Evolutionary conservation across 1,284 basidiomycete species (phyloP).

Genomic region (Porodaedalea pini): DNA sequence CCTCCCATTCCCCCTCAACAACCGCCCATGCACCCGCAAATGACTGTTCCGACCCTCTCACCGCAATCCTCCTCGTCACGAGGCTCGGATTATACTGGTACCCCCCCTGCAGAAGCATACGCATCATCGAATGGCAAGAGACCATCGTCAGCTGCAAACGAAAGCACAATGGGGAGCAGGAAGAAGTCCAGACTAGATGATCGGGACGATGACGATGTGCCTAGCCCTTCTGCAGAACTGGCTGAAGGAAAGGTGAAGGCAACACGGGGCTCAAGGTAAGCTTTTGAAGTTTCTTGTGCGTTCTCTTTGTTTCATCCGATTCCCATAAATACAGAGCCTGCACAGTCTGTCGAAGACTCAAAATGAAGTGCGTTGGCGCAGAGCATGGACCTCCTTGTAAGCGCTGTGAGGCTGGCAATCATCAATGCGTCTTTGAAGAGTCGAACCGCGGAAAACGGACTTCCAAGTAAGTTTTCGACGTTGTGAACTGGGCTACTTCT

Average conservation of each 20-base stretch:
- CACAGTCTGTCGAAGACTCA: constrained; percentile 91
- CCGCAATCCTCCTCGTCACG: constrained; percentile 56
- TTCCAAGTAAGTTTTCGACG: constrained; percentile 59
- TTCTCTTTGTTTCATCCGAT: constrained; percentile 12
- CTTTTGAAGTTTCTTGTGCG: constrained; percentile 18
- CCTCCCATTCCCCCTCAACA: constrained; percentile 21
- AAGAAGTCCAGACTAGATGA: constrained; percentile 63
- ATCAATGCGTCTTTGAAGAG: constrained; percentile 94
- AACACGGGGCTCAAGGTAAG: constrained; percentile 81
- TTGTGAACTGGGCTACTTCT: background rate
- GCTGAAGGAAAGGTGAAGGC: constrained; percentile 77
- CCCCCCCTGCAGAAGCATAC: constrained; percentile 62
- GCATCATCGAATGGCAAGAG: constrained; percentile 62
- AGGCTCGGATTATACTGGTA: constrained; percentile 69
- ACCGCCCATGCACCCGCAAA: constrained; percentile 21
- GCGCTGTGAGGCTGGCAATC: constrained; percentile 73
- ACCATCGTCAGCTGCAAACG: constrained; percentile 45
- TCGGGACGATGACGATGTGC: constrained; percentile 38
- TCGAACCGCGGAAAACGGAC: constrained; percentile 92
- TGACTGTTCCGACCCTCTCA: constrained; percentile 27
- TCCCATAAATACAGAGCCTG: constrained; percentile 61
- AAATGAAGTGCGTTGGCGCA: constrained; percentile 97
- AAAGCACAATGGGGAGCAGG: constrained; percentile 39
- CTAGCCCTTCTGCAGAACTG: constrained; percentile 54
- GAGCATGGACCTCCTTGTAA: constrained; percentile 93